Evolutionary conservation across 108 stramenopile genomes (phyloP).

Genomic region (Nitzschia sp.): DNA sequence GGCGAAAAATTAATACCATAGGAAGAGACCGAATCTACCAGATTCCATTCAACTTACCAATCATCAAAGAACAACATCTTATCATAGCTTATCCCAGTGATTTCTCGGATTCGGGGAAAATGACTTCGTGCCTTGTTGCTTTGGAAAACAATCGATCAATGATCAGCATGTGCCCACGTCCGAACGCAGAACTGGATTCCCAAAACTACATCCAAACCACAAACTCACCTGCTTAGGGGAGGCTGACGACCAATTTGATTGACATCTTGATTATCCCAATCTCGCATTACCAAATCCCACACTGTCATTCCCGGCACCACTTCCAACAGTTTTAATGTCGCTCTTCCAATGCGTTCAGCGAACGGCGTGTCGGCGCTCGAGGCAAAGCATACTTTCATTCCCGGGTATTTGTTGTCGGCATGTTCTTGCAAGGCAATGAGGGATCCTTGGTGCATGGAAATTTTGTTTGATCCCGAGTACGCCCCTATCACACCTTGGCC

Average conservation of each 20-base stretch:
- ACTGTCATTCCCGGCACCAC: constrained; percentile 81
- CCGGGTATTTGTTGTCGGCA: constrained; percentile 58
- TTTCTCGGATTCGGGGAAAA: constrained; percentile 81
- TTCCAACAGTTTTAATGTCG: constrained; percentile 76
- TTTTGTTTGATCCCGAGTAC: constrained; percentile 62
- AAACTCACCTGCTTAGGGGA: constrained; percentile 47
- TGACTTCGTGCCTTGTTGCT: constrained; percentile 83
- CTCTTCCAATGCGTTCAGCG: constrained; percentile 75
- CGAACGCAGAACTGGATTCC: neutral
- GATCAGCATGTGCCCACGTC: neutral
- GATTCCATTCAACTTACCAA: constrained; percentile 37
- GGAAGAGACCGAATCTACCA: too few species aligned
- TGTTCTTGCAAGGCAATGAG: constrained; percentile 75
- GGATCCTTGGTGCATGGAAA: constrained; percentile 75
- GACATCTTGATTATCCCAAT: constrained; percentile 78
- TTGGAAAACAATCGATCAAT: too few species aligned
- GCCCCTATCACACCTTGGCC: constrained; percentile 83
- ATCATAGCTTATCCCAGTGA: constrained; percentile 83
- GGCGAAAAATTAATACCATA: too few species aligned
- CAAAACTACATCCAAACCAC: too few species aligned
- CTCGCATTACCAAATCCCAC: constrained; percentile 77
- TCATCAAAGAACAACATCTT: constrained; percentile 97
- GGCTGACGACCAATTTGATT: constrained; percentile 90
- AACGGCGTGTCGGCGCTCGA: constrained; percentile 83
- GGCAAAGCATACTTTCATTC: constrained; percentile 81